These are phyloP conservation scores for Trypanosoma vivax DNA, from an alignment of 208 protist species.

Conservation along the genomic window DNA sequence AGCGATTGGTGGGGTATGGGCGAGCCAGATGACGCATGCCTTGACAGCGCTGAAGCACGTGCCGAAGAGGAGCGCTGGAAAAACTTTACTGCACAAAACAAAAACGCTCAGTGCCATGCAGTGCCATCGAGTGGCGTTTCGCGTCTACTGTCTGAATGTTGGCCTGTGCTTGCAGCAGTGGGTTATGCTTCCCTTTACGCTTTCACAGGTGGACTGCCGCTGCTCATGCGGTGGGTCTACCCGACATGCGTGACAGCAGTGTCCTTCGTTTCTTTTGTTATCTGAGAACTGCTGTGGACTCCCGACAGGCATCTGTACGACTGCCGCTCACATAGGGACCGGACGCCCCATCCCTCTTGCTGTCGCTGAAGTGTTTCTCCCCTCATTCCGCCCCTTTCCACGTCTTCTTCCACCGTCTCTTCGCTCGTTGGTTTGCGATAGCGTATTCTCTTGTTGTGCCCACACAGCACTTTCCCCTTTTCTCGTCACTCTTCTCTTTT, in stretches of 20 bases:
- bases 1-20: constrained; percentile 13
- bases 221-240: constrained; percentile 50
- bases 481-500: too few species aligned
- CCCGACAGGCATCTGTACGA: not conserved
- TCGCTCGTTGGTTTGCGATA: too few species aligned
- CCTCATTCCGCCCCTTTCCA: too few species aligned
- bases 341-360: too few species aligned
- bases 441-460: too few species aligned
- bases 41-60: constrained; percentile 49
- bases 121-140: constrained; percentile 1
- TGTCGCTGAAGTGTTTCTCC: too few species aligned
- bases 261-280: constrained; percentile 13
- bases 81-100: not conserved
- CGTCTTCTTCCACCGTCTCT: too few species aligned
- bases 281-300: not conserved
- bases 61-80: constrained; percentile 29
- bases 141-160: constrained; percentile 25
- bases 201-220: constrained; percentile 39
- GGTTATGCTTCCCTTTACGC: constrained; percentile 53
- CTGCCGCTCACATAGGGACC: too few species aligned
- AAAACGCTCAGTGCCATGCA: not conserved
- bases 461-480: too few species aligned
- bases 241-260: constrained; percentile 23
- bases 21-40: constrained; percentile 55
- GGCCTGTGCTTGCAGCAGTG: constrained; percentile 29